Base-by-base conservation (phyloP, 176 grass and related monocot species). In the Chrysopogon serrulatus region DNA sequence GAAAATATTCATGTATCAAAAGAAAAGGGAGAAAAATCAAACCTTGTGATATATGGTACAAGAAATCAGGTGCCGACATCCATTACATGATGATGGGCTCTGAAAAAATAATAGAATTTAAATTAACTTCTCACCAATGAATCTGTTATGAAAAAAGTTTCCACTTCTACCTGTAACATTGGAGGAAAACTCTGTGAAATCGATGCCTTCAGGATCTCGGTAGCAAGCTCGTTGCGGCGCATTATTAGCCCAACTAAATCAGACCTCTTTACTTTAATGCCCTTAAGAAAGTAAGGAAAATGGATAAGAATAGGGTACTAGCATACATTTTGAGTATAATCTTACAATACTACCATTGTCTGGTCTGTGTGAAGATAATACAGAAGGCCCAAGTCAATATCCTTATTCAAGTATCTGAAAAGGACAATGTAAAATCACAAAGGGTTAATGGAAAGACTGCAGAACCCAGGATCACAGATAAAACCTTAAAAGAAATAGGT, bases 41-140 rank as follows among this genome's bases (percentile, higher is more conserved):
- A 98, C 96, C 96, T 95, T 98, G 82, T 98, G 96, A 81, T 95
- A 95, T 76, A 98, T 80, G 68, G 89, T 82, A 26, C 96, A 98
- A 78, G 85, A 83, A 73, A 45, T 92, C 41, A 98, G 91, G 75
- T 98, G 96, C 47, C 87, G 85, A 73, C 96, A 98, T 75, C 85
- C 67, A 73, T 82, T 95, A 86, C 96, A 98, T 81, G 90, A 78
- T 61, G 96, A 79, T 83, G 82, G 68, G 73, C 80, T 95, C 96
- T 98, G 83, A 37, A 90, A 84, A 87, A 64, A 28, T 41, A 67
- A 60, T 8, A 78, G 19, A 16, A 54, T 41, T 59, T 80, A 48
- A 79, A 65, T 73, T 60, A 17, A 87, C 21, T 64, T 87, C 36
- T 42, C 62, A 71, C n/a, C 73, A 62, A 76, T 59, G 68, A 71